Percentiles rank a stretch among this genome's conserved stretches.
Evolutionary conservation across 2,329 filamentous ascomycete species (phyloP).

Genomic region (Cytospora piceae): DNA sequence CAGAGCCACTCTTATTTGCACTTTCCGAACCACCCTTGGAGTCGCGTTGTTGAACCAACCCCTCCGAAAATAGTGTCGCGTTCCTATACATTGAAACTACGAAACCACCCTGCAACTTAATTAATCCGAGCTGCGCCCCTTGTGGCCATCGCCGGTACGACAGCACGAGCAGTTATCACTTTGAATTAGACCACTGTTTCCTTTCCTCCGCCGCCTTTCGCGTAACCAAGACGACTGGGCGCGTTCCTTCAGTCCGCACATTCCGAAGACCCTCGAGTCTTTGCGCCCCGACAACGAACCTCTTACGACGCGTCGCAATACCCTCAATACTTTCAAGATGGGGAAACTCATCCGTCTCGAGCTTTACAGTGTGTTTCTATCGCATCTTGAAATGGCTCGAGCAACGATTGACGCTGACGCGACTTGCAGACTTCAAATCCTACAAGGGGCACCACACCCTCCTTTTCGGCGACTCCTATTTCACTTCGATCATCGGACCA

Average conservation of each 20-base stretch:
- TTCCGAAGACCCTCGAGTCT: neutral
- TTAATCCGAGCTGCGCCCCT: constrained; percentile 10
- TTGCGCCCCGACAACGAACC: constrained; percentile 9
- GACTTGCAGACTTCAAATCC: constrained; percentile 86
- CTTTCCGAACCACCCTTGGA: constrained; percentile 13
- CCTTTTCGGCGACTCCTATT: constrained; percentile 96
- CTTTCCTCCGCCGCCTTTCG: neutral
- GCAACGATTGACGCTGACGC: constrained; percentile 23
- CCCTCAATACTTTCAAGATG: constrained; percentile 62
- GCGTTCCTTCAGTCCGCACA: neutral
- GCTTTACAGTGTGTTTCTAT: constrained; percentile 74
- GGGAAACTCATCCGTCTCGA: constrained; percentile 95
- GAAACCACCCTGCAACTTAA: constrained; percentile 10
- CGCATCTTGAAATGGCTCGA: constrained; percentile 3
- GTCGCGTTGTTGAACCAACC: constrained; percentile 21
- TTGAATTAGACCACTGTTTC: neutral
- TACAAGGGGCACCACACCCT: constrained; percentile 97
- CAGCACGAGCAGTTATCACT: neutral
- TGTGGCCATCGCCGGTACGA: constrained; percentile 17
- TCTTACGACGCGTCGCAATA: constrained; percentile 24
- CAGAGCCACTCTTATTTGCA: neutral
- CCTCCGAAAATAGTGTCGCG: constrained; percentile 26
- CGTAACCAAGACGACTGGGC: constrained; percentile 2
- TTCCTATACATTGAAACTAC: constrained; percentile 6
- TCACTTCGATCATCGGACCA: constrained; percentile 98